Evolutionary conservation across 2,329 filamentous ascomycete species (phyloP).

Genomic region (Drechmeria coniospora): DNA sequence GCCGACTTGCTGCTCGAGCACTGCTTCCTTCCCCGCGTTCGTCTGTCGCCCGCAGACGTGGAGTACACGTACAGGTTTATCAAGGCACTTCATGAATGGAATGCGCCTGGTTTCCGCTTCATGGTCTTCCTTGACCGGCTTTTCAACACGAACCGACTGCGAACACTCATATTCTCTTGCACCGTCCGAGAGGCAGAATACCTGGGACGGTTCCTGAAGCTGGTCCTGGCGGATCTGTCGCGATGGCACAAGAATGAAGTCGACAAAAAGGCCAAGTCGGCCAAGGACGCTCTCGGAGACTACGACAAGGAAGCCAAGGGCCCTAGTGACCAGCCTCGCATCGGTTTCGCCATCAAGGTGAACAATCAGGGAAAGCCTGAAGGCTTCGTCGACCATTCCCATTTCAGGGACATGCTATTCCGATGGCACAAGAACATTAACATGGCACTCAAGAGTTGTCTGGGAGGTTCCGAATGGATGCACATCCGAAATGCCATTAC

Average conservation of each 20-base stretch:
- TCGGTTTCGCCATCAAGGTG: slow-evolving; percentile 65
- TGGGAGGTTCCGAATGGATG: slow-evolving; percentile 83
- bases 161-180: slow-evolving; percentile 73
- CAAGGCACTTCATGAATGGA: slow-evolving; percentile 72
- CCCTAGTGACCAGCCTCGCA: slow-evolving; percentile 36
- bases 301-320: slow-evolving; percentile 67
- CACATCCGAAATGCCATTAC: slow-evolving; percentile 93
- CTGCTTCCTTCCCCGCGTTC: slow-evolving; percentile 77
- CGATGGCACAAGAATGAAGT: slow-evolving; percentile 66
- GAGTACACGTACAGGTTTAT: slow-evolving; percentile 80
- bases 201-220: slow-evolving; percentile 77
- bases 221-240: slow-evolving; percentile 64
- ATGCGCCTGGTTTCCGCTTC: slow-evolving; percentile 74
- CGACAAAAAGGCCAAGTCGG: slow-evolving; percentile 16
- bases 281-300: slow-evolving; percentile 41
- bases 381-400: slow-evolving; percentile 64
- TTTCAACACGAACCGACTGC: slow-evolving; percentile 68
- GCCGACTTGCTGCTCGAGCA: slow-evolving; percentile 73
- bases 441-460: slow-evolving; percentile 63
- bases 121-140: slow-evolving; percentile 71
- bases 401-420: slow-evolving; percentile 73
- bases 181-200: slow-evolving; percentile 86
- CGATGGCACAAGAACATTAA: slow-evolving; percentile 82
- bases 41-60: slow-evolving; percentile 73
- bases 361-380: slow-evolving; percentile 51